Evolutionary conservation across 768 basidiomycete genomes (phyloP), one percentile per base, ranked within the genome.

Genomic region (Porphyrellus cyaneotinctus): DNA sequence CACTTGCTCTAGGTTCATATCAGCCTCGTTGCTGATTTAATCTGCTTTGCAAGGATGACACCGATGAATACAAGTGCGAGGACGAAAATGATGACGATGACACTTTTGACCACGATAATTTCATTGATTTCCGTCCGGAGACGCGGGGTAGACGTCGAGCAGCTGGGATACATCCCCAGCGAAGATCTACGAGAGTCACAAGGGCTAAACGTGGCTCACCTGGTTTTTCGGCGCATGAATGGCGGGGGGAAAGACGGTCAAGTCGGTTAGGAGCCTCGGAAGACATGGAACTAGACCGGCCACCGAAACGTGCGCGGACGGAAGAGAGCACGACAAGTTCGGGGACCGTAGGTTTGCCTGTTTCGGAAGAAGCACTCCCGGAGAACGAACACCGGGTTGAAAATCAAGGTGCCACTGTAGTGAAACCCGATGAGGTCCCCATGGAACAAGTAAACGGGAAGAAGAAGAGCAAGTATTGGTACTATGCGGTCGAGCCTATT

Each of bases 391-490:
- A 80, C 33, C 76, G 71, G 56, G 64, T 79, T 50, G 85, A 82
- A 67, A 69, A 64, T 17, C 75, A 78, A 43, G 81, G 85, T 39
- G 83, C 85, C 0, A 82, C 87, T 15, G 82, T 81, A 32, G 64
- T 88, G 57, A 89, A 84, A 63, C 80, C 86, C 14, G 83, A 75
- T 32, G 88, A 92, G 64, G 73, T 83, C 38, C 85, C 85, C n/a
- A 57, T 89, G 64, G 89, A 89, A 52, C 79, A 85, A 53, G 76
- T 89, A 22, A 82, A 80, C 31, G 88, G 89, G 55, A 89, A 85
- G 74, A 91, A 88, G 73, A 84, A 79, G 68, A 91, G 90, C 64
- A 91, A 87, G 63, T 91, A 84, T 66, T 91, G 90, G 89, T 85
- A 87, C 39, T 93, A 93, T 58, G 90, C 90, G 18, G 87, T 92